Evolutionary conservation across 1,284 basidiomycete genomes (phyloP).

Genomic region (Boletus sp.): DNA sequence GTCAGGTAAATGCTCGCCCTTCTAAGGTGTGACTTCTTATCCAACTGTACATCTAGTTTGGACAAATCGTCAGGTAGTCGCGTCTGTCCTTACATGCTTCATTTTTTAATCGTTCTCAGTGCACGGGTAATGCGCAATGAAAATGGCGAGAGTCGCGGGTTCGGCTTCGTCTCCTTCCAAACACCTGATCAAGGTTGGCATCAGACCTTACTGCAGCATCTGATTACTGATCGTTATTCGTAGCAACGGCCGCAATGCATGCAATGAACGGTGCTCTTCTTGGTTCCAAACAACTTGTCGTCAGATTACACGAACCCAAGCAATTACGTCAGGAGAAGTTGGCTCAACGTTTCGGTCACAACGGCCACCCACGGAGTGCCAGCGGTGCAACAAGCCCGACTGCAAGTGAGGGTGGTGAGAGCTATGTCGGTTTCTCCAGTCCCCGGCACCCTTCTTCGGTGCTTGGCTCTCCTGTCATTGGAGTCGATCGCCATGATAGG

Average conservation of each 20-base stretch:
- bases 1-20: slow-evolving; percentile 48
- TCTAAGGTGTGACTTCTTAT: slow-evolving; percentile 13
- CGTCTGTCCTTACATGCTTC: not conserved
- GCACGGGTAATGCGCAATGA: slow-evolving; percentile 94
- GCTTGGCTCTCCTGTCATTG: slow-evolving; percentile 54
- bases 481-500: slow-evolving; percentile 55
- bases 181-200: slow-evolving; percentile 74
- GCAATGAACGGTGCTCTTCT: slow-evolving; percentile 75
- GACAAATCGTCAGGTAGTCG: slow-evolving; percentile 76
- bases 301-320: slow-evolving; percentile 87
- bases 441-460: slow-evolving; percentile 53
- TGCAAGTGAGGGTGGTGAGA: slow-evolving; percentile 73
- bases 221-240: not conserved
- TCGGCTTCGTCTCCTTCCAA: slow-evolving; percentile 93
- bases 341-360: slow-evolving; percentile 70
- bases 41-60: slow-evolving; percentile 49
- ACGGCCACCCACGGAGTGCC: slow-evolving; percentile 70
- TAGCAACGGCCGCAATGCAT: slow-evolving; percentile 69
- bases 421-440: slow-evolving; percentile 64
- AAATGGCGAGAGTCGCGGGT: slow-evolving; percentile 78
- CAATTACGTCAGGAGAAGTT: slow-evolving; percentile 84
- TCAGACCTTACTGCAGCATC: not conserved
- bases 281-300: slow-evolving; percentile 75
- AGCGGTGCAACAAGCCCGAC: slow-evolving; percentile 80
- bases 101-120: slow-evolving; percentile 39